Conservation (phyloP, 345 rosid species). For the Ceriops zippeliana region DNA sequence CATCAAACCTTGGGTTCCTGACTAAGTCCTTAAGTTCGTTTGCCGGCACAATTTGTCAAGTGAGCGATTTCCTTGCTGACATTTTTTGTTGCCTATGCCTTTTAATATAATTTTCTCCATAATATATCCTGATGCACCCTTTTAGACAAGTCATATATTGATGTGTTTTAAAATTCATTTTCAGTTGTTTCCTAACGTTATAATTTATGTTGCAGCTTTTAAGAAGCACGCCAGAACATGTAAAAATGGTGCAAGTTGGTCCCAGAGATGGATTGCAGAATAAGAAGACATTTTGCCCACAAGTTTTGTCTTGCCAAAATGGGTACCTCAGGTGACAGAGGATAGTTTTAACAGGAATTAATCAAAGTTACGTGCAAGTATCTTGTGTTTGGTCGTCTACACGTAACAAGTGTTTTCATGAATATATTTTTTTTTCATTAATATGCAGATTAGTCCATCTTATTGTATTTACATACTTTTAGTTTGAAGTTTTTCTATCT, state of each 20-base stretch:
- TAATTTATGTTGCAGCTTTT: slow-evolving; percentile 29
- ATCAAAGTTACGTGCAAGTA: background rate
- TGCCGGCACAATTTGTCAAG: background rate
- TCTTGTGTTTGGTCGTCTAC: background rate
- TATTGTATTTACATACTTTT: background rate
- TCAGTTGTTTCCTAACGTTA: background rate
- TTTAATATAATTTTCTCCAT: background rate
- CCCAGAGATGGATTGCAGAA: slow-evolving; percentile 71
- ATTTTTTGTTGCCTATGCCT: background rate
- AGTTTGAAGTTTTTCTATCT: background rate
- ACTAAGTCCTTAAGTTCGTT: background rate
- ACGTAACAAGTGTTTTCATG: background rate
- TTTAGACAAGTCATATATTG: background rate
- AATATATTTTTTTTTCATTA: background rate
- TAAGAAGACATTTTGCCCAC: slow-evolving; percentile 63
- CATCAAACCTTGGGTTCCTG: background rate
- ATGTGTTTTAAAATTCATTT: background rate
- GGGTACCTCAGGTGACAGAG: slow-evolving; percentile 63
- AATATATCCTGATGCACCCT: background rate
- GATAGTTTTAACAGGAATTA: background rate
- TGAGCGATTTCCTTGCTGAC: background rate
- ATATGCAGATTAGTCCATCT: background rate
- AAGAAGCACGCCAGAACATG: slow-evolving; percentile 46
- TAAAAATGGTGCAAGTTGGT: slow-evolving; percentile 78
- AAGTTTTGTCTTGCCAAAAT: slow-evolving; percentile 75